Percentiles rank a stretch among this genome's conserved stretches.
Evolutionary conservation across 345 rosid genomes (phyloP).

Genomic region (Gynandropsis gynandra): DNA sequence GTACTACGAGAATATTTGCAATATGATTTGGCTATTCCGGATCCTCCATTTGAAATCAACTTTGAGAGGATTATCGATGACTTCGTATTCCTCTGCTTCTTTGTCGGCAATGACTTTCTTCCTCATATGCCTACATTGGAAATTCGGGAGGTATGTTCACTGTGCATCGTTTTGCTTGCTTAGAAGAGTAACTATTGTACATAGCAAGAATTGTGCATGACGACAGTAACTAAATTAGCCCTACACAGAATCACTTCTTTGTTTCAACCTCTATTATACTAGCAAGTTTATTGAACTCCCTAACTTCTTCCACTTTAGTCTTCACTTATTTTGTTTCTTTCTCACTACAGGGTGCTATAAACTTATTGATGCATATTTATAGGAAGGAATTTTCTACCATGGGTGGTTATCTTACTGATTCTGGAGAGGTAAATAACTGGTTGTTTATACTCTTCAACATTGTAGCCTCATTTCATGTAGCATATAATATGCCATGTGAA

Average conservation of each 20-base stretch:
- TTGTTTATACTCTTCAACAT: conserved; percentile 7
- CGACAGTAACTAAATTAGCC: conserved; percentile 7
- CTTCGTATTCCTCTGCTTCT: conserved; percentile 94
- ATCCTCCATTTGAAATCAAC: conserved; percentile 73
- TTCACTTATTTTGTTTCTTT: conserved; percentile 22
- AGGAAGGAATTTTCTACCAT: conserved; percentile 77
- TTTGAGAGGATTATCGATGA: conserved; percentile 91
- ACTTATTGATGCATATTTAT: conserved; percentile 82
- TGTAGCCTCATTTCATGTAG: conserved; percentile 1
- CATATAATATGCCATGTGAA: background rate
- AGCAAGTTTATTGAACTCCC: background rate
- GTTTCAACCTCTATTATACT: no score
- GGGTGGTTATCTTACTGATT: conserved; percentile 97
- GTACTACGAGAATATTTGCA: conserved; percentile 85
- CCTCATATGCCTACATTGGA: conserved; percentile 99
- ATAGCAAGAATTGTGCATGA: conserved; percentile 1
- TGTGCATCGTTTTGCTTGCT: conserved; percentile 14
- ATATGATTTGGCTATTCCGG: conserved; percentile 72
- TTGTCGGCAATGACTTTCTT: conserved; percentile 98
- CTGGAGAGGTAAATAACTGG: conserved; percentile 79
- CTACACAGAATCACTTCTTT: background rate
- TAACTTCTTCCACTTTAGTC: background rate
- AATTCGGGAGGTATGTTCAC: conserved; percentile 75
- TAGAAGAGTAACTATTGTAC: background rate
- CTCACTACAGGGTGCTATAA: conserved; percentile 82